phyloP scores from a whole-genome alignment of 1,139 yeast species.

The Candida sojae region DNA sequence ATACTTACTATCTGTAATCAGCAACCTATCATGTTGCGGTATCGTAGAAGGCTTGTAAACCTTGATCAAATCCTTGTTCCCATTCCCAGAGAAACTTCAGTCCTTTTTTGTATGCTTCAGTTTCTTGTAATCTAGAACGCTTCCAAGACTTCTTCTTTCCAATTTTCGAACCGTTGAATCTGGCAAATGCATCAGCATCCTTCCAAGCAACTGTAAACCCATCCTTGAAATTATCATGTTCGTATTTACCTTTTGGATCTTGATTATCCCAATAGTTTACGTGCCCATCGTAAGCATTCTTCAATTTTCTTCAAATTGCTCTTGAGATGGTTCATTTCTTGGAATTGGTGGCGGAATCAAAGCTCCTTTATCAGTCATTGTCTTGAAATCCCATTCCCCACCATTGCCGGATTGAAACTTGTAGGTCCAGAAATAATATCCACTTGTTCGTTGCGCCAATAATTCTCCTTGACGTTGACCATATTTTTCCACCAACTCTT shows the following conservation, averaged over 20 bases:
- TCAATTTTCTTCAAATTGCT: conserved; percentile 44
- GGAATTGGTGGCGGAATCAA: conserved; percentile 32
- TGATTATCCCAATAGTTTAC: conserved; percentile 67
- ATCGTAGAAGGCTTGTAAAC: conserved; percentile 37
- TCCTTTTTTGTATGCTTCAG: conserved; percentile 54
- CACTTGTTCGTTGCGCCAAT: conserved; percentile 54
- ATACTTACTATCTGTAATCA: no score
- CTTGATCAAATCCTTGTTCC: conserved; percentile 80
- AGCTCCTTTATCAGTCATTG: conserved; percentile 71
- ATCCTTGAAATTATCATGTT: conserved; percentile 77
- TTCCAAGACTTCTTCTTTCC: conserved; percentile 79
- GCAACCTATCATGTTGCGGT: conserved; percentile 20
- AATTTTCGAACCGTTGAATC: conserved; percentile 65
- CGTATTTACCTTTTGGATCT: conserved; percentile 61
- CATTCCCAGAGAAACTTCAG: conserved; percentile 77
- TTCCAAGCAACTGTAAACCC: conserved; percentile 77
- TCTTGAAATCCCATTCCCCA: conserved; percentile 93
- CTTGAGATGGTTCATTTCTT: conserved; percentile 35
- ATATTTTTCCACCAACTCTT: conserved; percentile 35
- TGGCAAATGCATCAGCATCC: conserved; percentile 68
- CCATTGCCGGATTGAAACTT: conserved; percentile 88
- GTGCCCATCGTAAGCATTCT: conserved; percentile 50
- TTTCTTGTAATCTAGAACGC: conserved; percentile 51
- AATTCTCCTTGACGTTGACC: conserved; percentile 45
- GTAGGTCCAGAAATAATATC: conserved; percentile 88